Evolutionary conservation across 495 filamentous ascomycete genomes (phyloP).

Genomic region (Trichocladium antarcticum): DNA sequence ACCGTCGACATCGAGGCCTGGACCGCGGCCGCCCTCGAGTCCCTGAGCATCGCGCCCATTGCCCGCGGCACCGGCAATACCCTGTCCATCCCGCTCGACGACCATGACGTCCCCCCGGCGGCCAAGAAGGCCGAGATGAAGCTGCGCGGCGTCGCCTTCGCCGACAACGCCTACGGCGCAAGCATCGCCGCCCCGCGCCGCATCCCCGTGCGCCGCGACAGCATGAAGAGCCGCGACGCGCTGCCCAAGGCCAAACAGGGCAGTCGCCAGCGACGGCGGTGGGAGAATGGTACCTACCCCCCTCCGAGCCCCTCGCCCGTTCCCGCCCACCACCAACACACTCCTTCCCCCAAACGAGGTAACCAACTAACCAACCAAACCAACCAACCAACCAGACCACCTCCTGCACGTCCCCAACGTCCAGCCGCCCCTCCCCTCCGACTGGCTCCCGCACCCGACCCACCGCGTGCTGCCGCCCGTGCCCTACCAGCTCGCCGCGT

Average conservation of each 20-base stretch:
- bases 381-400: slow-evolving; percentile 46
- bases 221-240: slow-evolving; percentile 50
- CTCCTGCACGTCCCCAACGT: slow-evolving; percentile 79
- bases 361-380: background rate
- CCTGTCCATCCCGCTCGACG: slow-evolving; percentile 41
- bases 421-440: slow-evolving; percentile 64
- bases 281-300: slow-evolving; percentile 74
- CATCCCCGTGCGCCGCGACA: slow-evolving; percentile 34
- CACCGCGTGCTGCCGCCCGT: slow-evolving; percentile 57
- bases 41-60: slow-evolving; percentile 37
- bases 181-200: slow-evolving; percentile 26
- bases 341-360: background rate
- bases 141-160: slow-evolving; percentile 15
- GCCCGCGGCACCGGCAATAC: slow-evolving; percentile 33
- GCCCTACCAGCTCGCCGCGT: slow-evolving; percentile 78
- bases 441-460: slow-evolving; percentile 73
- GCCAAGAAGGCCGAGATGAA: slow-evolving; percentile 7
- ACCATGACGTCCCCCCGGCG: slow-evolving; percentile 5
- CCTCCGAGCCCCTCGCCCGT: too few species aligned
- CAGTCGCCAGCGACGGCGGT: slow-evolving; percentile 72
- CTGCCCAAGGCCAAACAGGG: slow-evolving; percentile 87
- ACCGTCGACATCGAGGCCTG: slow-evolving; percentile 40
- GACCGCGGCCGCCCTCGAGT: slow-evolving; percentile 39
- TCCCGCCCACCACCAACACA: background rate
- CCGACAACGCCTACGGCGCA: slow-evolving; percentile 5